Conservation (phyloP, 345 rosid species). For the Pugionium cornutum region DNA sequence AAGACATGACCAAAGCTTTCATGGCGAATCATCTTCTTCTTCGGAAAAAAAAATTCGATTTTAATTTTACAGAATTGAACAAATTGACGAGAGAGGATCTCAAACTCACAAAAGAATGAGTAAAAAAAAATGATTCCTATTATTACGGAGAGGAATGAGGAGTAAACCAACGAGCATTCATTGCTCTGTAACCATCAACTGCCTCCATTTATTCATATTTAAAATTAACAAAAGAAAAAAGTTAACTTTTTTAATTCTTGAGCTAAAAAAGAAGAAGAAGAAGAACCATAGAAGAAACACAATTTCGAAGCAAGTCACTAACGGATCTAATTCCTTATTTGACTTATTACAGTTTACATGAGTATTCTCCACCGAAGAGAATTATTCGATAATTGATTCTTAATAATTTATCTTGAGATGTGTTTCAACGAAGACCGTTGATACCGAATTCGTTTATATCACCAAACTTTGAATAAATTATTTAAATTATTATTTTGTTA, state of each 20-base stretch:
- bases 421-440: slow-evolving; percentile 11
- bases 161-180: slow-evolving; percentile 33
- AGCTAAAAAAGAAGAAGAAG: slow-evolving; percentile 1
- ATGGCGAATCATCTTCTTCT: slow-evolving; percentile 27
- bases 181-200: slow-evolving; percentile 27
- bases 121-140: slow-evolving; percentile 16
- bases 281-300: not conserved
- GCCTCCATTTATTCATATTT: slow-evolving; percentile 9
- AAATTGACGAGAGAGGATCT: slow-evolving; percentile 18
- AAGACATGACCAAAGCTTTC: slow-evolving; percentile 29
- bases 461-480: not conserved
- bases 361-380: slow-evolving; percentile 35
- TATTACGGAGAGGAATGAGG: slow-evolving; percentile 38
- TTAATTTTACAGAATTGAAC: slow-evolving; percentile 18
- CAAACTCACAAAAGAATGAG: slow-evolving; percentile 11
- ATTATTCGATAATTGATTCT: not conserved
- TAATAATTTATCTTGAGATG: not conserved
- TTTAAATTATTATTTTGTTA: no score
- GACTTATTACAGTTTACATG: slow-evolving; percentile 24
- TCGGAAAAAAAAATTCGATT: not conserved
- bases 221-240: not conserved
- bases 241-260: not conserved
- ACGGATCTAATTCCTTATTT: slow-evolving; percentile 36
- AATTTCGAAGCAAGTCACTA: slow-evolving; percentile 13
- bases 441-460: slow-evolving; percentile 16